Conservation (phyloP, 176 grass and related monocot species). For the Tillandsia fasciculata region DNA sequence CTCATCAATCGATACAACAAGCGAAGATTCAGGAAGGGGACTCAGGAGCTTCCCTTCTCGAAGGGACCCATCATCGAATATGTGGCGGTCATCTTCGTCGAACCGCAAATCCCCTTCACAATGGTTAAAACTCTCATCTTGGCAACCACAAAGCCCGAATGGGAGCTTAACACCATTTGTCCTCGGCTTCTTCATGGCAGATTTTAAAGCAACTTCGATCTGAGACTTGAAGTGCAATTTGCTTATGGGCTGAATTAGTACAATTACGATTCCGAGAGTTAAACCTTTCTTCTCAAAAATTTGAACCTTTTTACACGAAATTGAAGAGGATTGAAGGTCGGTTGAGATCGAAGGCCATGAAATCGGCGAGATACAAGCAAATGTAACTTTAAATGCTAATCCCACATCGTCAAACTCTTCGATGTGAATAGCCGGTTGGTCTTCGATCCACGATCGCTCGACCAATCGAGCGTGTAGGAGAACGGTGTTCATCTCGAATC, state of each 20-base stretch:
- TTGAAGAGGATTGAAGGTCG: conserved; percentile 52
- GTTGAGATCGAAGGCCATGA: conserved; percentile 85
- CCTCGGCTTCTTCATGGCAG: conserved; percentile 55
- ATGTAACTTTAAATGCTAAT: conserved; percentile 63
- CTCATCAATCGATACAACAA: conserved; percentile 89
- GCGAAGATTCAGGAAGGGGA: conserved; percentile 72
- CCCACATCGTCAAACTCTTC: conserved; percentile 52
- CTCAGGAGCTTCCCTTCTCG: conserved; percentile 39
- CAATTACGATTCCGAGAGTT: conserved; percentile 78
- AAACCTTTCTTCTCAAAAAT: conserved; percentile 97
- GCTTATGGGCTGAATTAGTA: conserved; percentile 58
- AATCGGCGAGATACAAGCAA: conserved; percentile 61
- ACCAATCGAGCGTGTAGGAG: conserved; percentile 82
- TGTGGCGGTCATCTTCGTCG: conserved; percentile 46
- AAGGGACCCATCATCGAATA: conserved; percentile 44
- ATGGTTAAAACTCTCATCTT: conserved; percentile 76
- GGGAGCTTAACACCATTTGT: conserved; percentile 79
- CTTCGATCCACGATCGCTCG: conserved; percentile 61
- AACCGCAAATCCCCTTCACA: conserved; percentile 69
- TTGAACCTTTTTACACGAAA: conserved; percentile 96
- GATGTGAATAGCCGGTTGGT: conserved; percentile 55
- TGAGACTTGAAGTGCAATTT: conserved; percentile 67
- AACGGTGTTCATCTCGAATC: conserved; percentile 97
- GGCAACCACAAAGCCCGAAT: conserved; percentile 90
- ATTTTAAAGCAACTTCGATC: conserved; percentile 57